phyloP scores from a whole-genome alignment of 192 early-diverging fungal genomes.

The Podila epicladia region DNA sequence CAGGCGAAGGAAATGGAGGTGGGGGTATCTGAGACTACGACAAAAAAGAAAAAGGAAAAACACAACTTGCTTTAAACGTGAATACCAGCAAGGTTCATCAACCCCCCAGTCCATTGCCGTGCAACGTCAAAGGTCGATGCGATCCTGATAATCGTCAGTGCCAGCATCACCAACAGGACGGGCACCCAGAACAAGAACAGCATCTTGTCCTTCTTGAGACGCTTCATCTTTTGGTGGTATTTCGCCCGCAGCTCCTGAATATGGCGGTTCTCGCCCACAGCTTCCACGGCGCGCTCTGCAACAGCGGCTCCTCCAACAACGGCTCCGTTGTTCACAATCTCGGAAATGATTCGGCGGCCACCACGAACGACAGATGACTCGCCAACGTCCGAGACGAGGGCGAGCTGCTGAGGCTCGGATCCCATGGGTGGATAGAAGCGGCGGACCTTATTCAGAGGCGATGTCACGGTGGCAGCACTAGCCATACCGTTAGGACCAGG shows the following conservation, averaged over 20 bases:
- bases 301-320: slow-evolving; percentile 46
- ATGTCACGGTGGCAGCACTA: slow-evolving; percentile 3
- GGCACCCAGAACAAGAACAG: slow-evolving; percentile 70
- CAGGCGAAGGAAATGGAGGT: too few species aligned
- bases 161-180: slow-evolving; percentile 52
- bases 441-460: slow-evolving; percentile 32
- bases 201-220: slow-evolving; percentile 60
- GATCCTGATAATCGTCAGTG: slow-evolving; percentile 40
- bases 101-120: slow-evolving; percentile 44
- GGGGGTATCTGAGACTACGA: too few species aligned
- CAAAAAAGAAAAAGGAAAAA: too few species aligned
- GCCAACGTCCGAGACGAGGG: slow-evolving; percentile 10
- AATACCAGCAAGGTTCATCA: slow-evolving; percentile 45
- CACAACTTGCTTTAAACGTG: slow-evolving; percentile 17
- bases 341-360: slow-evolving; percentile 41
- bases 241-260: slow-evolving; percentile 38
- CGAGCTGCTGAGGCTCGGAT: slow-evolving; percentile 14
- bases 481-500: slow-evolving; percentile 7
- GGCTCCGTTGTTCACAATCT: slow-evolving; percentile 49
- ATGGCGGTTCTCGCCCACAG: slow-evolving; percentile 43
- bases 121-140: slow-evolving; percentile 49
- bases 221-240: slow-evolving; percentile 51
- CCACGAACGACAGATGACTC: slow-evolving; percentile 44
- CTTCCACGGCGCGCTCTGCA: slow-evolving; percentile 43
- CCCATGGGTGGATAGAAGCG: slow-evolving; percentile 50